phyloP scores from a whole-genome alignment of 495 filamentous ascomycete species.

The Apodospora peruviana region DNA sequence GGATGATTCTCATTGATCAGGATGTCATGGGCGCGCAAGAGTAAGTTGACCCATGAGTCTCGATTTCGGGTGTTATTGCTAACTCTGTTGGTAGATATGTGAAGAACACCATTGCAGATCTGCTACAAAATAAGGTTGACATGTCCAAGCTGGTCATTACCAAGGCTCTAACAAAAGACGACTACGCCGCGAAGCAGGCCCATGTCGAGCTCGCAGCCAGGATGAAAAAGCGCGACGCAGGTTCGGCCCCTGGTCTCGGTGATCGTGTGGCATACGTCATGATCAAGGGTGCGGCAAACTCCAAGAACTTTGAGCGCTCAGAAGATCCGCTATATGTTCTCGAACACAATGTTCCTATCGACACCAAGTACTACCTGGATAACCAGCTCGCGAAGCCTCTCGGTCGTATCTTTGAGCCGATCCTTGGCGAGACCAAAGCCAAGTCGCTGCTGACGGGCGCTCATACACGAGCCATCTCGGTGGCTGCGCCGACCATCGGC shows the following conservation, averaged over 20 bases:
- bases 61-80: slow-evolving; percentile 8
- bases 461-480: slow-evolving; percentile 86
- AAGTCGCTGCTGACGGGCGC: slow-evolving; percentile 76
- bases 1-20: slow-evolving; percentile 91
- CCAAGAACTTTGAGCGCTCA: slow-evolving; percentile 90
- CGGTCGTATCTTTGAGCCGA: slow-evolving; percentile 93
- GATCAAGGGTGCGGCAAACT: slow-evolving; percentile 79
- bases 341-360: slow-evolving; percentile 95
- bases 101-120: slow-evolving; percentile 90
- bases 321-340: slow-evolving; percentile 97
- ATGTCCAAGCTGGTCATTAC: slow-evolving; percentile 99
- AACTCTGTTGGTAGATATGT: slow-evolving; percentile 62
- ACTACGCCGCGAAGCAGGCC: slow-evolving; percentile 84
- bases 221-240: slow-evolving; percentile 93
- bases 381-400: slow-evolving; percentile 96
- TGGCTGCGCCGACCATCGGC: slow-evolving; percentile 82
- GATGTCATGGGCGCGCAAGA: slow-evolving; percentile 87
- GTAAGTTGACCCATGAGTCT: slow-evolving; percentile 48
- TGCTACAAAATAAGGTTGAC: slow-evolving; percentile 95
- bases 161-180: slow-evolving; percentile 82
- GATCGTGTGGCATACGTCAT: slow-evolving; percentile 99
- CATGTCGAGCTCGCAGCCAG: slow-evolving; percentile 90
- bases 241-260: slow-evolving; percentile 88
- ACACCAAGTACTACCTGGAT: slow-evolving; percentile 98
- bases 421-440: slow-evolving; percentile 86